Conservation (phyloP, 805 yeast genomes). For the Kodamaea sagamina region DNA sequence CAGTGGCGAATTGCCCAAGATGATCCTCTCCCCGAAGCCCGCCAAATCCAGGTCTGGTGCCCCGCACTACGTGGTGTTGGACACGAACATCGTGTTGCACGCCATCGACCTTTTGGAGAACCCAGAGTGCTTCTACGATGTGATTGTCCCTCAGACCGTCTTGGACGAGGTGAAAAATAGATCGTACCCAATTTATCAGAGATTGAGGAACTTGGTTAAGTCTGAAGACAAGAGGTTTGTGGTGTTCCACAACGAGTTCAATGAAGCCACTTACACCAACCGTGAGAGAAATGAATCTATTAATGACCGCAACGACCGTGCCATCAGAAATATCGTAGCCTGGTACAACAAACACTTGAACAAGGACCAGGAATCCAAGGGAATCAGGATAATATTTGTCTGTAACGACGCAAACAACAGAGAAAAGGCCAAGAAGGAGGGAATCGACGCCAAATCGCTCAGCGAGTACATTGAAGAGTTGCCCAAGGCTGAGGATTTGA, state of each 20-base stretch:
- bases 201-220: slow-evolving; percentile 76
- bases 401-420: slow-evolving; percentile 79
- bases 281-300: slow-evolving; percentile 69
- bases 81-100: slow-evolving; percentile 83
- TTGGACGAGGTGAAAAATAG: slow-evolving; percentile 88
- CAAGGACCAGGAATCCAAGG: slow-evolving; percentile 24
- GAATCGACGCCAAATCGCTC: slow-evolving; percentile 56
- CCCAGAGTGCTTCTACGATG: slow-evolving; percentile 76
- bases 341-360: slow-evolving; percentile 74
- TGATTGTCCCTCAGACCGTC: slow-evolving; percentile 92
- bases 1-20: slow-evolving; percentile 62
- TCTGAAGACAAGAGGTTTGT: slow-evolving; percentile 79
- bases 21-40: slow-evolving; percentile 69
- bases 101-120: slow-evolving; percentile 90
- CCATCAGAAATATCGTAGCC: slow-evolving; percentile 71
- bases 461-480: slow-evolving; percentile 69
- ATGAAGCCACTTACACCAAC: slow-evolving; percentile 63
- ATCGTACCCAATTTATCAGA: slow-evolving; percentile 83
- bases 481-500: slow-evolving; percentile 71
- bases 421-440: slow-evolving; percentile 55
- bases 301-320: slow-evolving; percentile 89
- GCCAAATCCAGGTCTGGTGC: slow-evolving; percentile 49
- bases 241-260: slow-evolving; percentile 92
- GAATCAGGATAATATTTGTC: slow-evolving; percentile 55
- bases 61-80: slow-evolving; percentile 80